Base-by-base conservation (phyloP, 441 rosid genomes). In the Lepidium campestre region DNA sequence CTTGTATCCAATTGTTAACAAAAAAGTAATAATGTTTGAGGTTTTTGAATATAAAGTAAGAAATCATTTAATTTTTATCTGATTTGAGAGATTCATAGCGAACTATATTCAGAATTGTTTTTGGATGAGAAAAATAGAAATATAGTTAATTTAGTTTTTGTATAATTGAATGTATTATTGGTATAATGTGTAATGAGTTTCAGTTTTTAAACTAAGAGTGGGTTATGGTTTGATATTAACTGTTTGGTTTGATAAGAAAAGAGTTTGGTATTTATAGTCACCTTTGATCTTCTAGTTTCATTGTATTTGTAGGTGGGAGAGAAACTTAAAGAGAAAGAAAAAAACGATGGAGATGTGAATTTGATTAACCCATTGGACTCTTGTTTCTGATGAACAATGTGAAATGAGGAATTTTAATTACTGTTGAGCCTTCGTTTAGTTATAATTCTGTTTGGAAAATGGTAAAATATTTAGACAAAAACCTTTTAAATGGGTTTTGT, bases 91-190 rank as follows among this genome's bases (percentile, higher is more conserved):
- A 34, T 54, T 9, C 34, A 35, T 35, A 35, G 22, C 11, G 7
- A 36, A 53, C 25, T n/a, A n/a, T n/a, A n/a, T n/a, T n/a, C 99
- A n/a, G 13, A 50, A 31, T 14, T 17, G 41, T 17, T 29, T 53
- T 53, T 55, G 32, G 32, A 29, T 34, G 0, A 53, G 14, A 32
- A 17, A 4, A 17, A 34, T n/a, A 18, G 5, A 18, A 10, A 54
- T 1, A 53, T 19, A 10, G 44, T 34, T 54, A 35, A 7, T 5
- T 36, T 36, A 13, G 61, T 10, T 37, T 57, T 22, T 57, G 34
- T 39, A 25, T 22, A 39, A 2, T 9, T 39, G 10, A 9, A 57
- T 39, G n/a, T 13, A 57, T 13, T 4, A 13, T 22, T 57, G 46
- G 13, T 57, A 37, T 18, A 20, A n/a, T 19, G 4, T 56, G 45